A percentile compares a stretch with the other conserved stretches of the same genome.
Evolutionary conservation across 176 grass and related monocot genomes (phyloP).

Genomic region (sorghum (Sorghum bicolor)): Sorghum_bicolor_NCBIv3 NC_012870.2:8479501-8480000

Average conservation of each 20-base stretch:
- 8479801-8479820: neutral
- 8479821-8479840: neutral
- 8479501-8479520: neutral
- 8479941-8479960: conserved; percentile 10
- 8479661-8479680: too few species aligned
- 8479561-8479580: neutral
- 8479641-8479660: neutral
- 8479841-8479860: neutral
- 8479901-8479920: neutral
- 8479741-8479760: too few species aligned
- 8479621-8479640: too few species aligned
- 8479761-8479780: neutral
- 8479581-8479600: neutral
- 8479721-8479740: neutral
- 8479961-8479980: conserved; percentile 33
- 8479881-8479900: conserved; percentile 17
- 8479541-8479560: neutral
- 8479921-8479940: neutral
- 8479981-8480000: conserved; percentile 5
- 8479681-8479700: neutral
- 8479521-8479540: neutral
- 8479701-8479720: too few species aligned
- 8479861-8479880: conserved; percentile 10
- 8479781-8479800: neutral
- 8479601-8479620: neutral